Conservation (phyloP, 495 filamentous ascomycete species). For the Tuber microsphaerosporum region DNA sequence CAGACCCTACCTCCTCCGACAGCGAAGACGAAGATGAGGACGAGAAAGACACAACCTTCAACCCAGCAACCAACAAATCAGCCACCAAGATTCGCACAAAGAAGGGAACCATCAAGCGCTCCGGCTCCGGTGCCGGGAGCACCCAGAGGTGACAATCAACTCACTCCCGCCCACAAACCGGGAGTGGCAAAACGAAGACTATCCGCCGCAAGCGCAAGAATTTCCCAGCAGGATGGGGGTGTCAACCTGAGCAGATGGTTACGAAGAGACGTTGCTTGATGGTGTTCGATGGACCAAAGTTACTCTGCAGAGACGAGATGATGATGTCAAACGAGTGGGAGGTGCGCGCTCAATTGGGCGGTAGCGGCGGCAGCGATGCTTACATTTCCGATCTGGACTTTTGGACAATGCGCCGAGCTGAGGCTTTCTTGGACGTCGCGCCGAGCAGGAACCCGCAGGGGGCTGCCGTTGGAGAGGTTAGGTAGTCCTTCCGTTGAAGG, state of each 20-base stretch:
- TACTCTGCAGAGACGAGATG: slow-evolving; percentile 98
- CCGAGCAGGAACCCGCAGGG: slow-evolving; percentile 28
- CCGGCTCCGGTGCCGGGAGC: slow-evolving; percentile 47
- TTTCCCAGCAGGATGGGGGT: slow-evolving; percentile 89
- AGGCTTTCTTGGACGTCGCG: slow-evolving; percentile 54
- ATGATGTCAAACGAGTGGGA: slow-evolving; percentile 94
- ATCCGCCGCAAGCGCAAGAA: slow-evolving; percentile 74
- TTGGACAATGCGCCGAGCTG: slow-evolving; percentile 75
- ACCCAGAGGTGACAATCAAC: slow-evolving; percentile 54
- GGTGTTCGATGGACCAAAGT: slow-evolving; percentile 81
- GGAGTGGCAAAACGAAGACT: slow-evolving; percentile 36
- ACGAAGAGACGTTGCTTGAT: slow-evolving; percentile 94
- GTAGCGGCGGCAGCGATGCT: slow-evolving; percentile 46
- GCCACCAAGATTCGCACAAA: slow-evolving; percentile 41
- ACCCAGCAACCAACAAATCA: slow-evolving; percentile 47
- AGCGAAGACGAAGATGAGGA: slow-evolving; percentile 55
- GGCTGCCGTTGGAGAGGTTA: not conserved
- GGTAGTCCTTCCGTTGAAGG: not conserved
- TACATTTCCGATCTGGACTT: slow-evolving; percentile 94
- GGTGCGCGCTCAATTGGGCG: slow-evolving; percentile 61
- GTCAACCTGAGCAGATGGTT: slow-evolving; percentile 80
- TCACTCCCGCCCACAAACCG: slow-evolving; percentile 48
- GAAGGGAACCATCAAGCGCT: slow-evolving; percentile 36
- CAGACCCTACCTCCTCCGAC: slow-evolving; percentile 26
- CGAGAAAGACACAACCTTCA: slow-evolving; percentile 54